Evolutionary conservation across 2,329 filamentous ascomycete genomes (phyloP).

Genomic region (Phialophora verrucosa): DNA sequence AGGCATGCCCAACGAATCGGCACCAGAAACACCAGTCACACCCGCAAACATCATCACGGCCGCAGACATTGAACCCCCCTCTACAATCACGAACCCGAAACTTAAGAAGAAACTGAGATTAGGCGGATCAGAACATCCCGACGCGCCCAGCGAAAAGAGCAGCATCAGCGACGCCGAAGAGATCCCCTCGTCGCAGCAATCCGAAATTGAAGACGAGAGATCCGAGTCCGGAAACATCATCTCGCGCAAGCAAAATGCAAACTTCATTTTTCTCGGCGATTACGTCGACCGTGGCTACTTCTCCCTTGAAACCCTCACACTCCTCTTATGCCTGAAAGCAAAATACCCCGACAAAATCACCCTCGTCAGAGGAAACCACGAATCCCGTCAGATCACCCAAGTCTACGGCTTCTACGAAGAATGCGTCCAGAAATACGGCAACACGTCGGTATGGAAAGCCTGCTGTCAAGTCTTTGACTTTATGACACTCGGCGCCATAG

Average conservation of each 20-base stretch:
- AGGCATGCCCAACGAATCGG: slow-evolving; percentile 86
- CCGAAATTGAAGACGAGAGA: slow-evolving; percentile 47
- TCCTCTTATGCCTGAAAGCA: slow-evolving; percentile 54
- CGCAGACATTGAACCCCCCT: slow-evolving; percentile 90
- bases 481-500: slow-evolving; percentile 73
- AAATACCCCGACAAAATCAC: slow-evolving; percentile 75
- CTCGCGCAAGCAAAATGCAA: slow-evolving; percentile 62
- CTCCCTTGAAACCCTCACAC: slow-evolving; percentile 73
- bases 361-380: slow-evolving; percentile 75
- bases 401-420: slow-evolving; percentile 82
- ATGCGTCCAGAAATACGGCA: slow-evolving; percentile 77
- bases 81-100: slow-evolving; percentile 85
- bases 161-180: slow-evolving; percentile 52
- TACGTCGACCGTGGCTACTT: slow-evolving; percentile 78
- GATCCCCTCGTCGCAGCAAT: slow-evolving; percentile 53
- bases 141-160: slow-evolving; percentile 33
- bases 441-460: slow-evolving; percentile 78
- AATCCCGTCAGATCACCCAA: slow-evolving; percentile 77
- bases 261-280: slow-evolving; percentile 75
- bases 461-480: slow-evolving; percentile 81
- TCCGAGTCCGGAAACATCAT: slow-evolving; percentile 39
- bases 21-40: slow-evolving; percentile 66
- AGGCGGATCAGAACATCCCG: slow-evolving; percentile 38
- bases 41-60: slow-evolving; percentile 78
- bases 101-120: slow-evolving; percentile 81